Conservation (phyloP, 1,284 basidiomycete species). For the Naganishia sp. region DNA sequence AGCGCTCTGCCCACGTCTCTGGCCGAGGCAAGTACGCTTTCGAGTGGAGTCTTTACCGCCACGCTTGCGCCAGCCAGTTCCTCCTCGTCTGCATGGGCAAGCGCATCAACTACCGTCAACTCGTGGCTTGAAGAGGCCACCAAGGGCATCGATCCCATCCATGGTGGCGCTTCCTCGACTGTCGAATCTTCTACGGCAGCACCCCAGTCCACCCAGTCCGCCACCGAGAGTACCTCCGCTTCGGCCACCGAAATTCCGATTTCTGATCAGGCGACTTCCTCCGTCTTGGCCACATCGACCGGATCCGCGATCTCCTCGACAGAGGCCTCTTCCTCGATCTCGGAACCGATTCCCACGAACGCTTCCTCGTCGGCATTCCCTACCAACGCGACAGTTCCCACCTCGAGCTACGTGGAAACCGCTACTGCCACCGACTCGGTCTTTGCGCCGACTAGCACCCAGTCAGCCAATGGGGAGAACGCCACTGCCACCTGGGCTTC, state of each 20-base stretch:
- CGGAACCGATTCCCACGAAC: conserved; percentile 2
- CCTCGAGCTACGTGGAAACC: conserved; percentile 15
- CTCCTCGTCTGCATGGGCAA: background rate
- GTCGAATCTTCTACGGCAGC: background rate
- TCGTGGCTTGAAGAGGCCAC: conserved; percentile 26
- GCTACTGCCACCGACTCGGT: conserved; percentile 26
- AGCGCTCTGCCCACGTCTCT: conserved; percentile 1
- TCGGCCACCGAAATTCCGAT: conserved; percentile 8
- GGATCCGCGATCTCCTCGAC: background rate
- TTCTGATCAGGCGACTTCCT: conserved; percentile 5
- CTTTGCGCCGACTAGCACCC: conserved; percentile 16
- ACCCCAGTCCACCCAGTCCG: background rate
- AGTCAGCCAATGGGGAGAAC: conserved; percentile 28
- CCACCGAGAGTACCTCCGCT: conserved; percentile 5
- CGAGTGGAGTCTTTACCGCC: conserved; percentile 16
- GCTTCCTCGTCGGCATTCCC: conserved; percentile 4
- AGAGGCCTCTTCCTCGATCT: background rate
- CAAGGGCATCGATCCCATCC: conserved; percentile 25
- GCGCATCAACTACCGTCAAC: conserved; percentile 22
- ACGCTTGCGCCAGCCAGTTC: conserved; percentile 9
- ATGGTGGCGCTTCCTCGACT: conserved; percentile 13
- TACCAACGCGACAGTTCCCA: conserved; percentile 1
- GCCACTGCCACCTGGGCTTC: conserved; percentile 8
- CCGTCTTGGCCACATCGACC: conserved; percentile 1
- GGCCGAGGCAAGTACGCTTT: background rate